Conservation (phyloP, 768 basidiomycete genomes). For the Hygrophorus pudorinus region DNA sequence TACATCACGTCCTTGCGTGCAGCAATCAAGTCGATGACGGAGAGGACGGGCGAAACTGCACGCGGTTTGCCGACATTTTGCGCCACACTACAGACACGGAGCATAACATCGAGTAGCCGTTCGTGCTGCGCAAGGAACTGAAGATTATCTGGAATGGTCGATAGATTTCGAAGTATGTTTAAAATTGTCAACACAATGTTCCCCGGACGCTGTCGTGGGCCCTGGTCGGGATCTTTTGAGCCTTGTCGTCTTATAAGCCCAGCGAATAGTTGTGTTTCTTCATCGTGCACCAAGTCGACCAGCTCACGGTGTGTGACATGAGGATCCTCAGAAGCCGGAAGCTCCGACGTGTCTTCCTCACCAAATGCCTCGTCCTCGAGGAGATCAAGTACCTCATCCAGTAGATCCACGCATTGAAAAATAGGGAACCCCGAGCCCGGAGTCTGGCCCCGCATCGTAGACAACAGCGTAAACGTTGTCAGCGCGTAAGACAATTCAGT, state of each 20-base stretch:
- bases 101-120: conserved; percentile 52
- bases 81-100: conserved; percentile 57
- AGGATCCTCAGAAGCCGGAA: conserved; percentile 18
- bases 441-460: conserved; percentile 63
- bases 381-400: conserved; percentile 82
- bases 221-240: conserved; percentile 35
- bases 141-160: conserved; percentile 63
- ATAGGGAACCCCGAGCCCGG: conserved; percentile 66
- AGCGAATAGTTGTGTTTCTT: conserved; percentile 51
- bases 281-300: conserved; percentile 45
- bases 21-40: conserved; percentile 59
- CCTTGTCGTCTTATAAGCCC: conserved; percentile 39
- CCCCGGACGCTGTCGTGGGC: conserved; percentile 56
- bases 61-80: conserved; percentile 21
- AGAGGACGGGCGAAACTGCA: conserved; percentile 48
- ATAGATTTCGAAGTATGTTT: conserved; percentile 83
- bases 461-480: conserved; percentile 76
- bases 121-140: conserved; percentile 55
- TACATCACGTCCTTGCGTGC: conserved; percentile 72
- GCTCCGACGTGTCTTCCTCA: conserved; percentile 25
- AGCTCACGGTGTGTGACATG: conserved; percentile 59
- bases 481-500: conserved; percentile 85
- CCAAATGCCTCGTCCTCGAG: conserved; percentile 73
- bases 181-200: conserved; percentile 59
- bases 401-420: conserved; percentile 62